Evolutionary conservation across 805 yeast genomes (phyloP).

Genomic region (Zygosaccharomyces lentus): DNA sequence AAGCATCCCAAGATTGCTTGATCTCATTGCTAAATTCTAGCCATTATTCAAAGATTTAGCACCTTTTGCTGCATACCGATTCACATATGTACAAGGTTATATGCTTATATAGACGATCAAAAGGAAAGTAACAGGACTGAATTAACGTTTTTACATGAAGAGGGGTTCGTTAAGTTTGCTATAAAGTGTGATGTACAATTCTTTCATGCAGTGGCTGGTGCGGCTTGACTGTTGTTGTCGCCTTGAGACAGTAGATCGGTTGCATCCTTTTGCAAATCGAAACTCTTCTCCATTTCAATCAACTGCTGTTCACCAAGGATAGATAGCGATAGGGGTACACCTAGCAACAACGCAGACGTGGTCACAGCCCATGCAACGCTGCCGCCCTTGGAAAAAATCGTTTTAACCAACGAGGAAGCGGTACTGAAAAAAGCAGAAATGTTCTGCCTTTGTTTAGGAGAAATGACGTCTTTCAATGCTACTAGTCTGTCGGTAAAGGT

Average conservation of each 20-base stretch:
- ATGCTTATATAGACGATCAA: constrained; percentile 6
- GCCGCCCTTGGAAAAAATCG: constrained; percentile 60
- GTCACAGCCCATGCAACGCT: constrained; percentile 79
- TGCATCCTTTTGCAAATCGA: constrained; percentile 74
- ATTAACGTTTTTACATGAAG: neutral
- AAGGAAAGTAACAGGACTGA: neutral
- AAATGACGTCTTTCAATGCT: constrained; percentile 87
- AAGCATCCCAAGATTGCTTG: constrained; percentile 61
- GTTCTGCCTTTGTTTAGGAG: constrained; percentile 74
- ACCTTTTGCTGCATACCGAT: constrained; percentile 7
- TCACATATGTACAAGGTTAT: constrained; percentile 19
- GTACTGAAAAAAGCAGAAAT: constrained; percentile 35
- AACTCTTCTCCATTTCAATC: constrained; percentile 89
- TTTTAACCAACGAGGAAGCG: constrained; percentile 40
- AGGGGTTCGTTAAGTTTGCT: constrained; percentile 5
- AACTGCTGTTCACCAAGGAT: constrained; percentile 90
- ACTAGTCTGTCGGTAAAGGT: constrained; percentile 79
- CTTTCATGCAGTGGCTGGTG: constrained; percentile 20
- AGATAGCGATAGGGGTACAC: constrained; percentile 88
- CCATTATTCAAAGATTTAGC: neutral
- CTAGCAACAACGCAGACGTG: constrained; percentile 77
- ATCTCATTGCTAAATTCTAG: neutral
- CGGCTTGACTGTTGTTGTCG: constrained; percentile 44
- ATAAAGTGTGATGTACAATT: constrained; percentile 8
- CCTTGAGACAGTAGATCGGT: constrained; percentile 71